Conservation (phyloP, 768 basidiomycete species). For the Lactarius hatsudake region DNA sequence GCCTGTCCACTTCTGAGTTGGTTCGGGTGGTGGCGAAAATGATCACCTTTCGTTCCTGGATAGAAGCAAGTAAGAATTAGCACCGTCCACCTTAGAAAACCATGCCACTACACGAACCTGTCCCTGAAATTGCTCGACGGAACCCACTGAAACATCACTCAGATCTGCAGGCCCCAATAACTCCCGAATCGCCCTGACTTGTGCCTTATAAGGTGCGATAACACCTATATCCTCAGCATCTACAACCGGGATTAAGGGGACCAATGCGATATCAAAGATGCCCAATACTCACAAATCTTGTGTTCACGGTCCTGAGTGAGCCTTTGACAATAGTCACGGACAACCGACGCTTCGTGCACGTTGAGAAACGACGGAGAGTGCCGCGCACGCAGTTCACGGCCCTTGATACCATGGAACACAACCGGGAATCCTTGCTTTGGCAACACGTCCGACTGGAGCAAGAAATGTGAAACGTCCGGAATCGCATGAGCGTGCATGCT, state of each 20-base stretch:
- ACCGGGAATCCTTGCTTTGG: conserved; percentile 32
- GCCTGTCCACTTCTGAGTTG: conserved; percentile 30
- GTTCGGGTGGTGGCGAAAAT: conserved; percentile 40
- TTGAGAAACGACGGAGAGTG: conserved; percentile 43
- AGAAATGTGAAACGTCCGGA: conserved; percentile 29
- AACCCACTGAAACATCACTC: conserved; percentile 35
- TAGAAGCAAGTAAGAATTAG: background rate
- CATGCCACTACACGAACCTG: conserved; percentile 32
- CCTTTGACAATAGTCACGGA: conserved; percentile 35
- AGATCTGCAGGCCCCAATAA: conserved; percentile 25
- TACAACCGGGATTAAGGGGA: conserved; percentile 13
- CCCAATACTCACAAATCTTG: conserved; percentile 33
- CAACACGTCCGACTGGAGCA: conserved; percentile 34
- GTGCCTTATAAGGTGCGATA: conserved; percentile 42
- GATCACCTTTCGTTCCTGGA: conserved; percentile 39
- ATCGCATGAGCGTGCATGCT: conserved; percentile 35
- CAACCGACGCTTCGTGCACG: conserved; percentile 36
- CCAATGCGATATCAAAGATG: background rate
- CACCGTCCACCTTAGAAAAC: no score
- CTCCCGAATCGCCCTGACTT: conserved; percentile 35
- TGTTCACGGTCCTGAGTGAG: conserved; percentile 32
- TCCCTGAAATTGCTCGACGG: conserved; percentile 44
- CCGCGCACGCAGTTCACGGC: conserved; percentile 36
- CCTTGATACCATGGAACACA: conserved; percentile 37
- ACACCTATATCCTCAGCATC: conserved; percentile 38